phyloP scores from a whole-genome alignment of 2,329 filamentous ascomycete species.

The Curvularia sp. region DNA sequence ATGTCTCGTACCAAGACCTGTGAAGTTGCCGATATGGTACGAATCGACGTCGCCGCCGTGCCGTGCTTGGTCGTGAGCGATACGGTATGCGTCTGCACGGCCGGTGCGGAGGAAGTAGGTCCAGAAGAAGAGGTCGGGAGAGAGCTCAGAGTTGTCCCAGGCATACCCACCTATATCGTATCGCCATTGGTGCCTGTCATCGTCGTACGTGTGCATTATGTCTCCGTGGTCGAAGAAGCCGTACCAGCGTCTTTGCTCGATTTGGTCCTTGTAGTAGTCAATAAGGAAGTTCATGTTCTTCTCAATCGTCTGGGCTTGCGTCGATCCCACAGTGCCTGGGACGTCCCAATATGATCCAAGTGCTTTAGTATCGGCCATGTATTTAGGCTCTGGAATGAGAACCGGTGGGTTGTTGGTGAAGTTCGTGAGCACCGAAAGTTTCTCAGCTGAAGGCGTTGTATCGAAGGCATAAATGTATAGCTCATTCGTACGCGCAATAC shows the following conservation, averaged over 20 bases:
- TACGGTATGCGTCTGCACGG: slow-evolving; percentile 62
- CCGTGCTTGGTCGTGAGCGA: slow-evolving; percentile 65
- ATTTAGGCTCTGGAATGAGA: slow-evolving; percentile 57
- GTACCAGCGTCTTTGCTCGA: slow-evolving; percentile 67
- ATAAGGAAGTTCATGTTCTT: slow-evolving; percentile 63
- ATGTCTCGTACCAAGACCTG: slow-evolving; percentile 67
- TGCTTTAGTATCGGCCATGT: slow-evolving; percentile 61
- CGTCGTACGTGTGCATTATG: slow-evolving; percentile 68
- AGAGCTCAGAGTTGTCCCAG: slow-evolving; percentile 71
- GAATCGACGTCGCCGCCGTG: slow-evolving; percentile 69
- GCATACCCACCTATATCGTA: slow-evolving; percentile 70
- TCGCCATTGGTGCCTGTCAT: slow-evolving; percentile 65
- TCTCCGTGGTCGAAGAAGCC: slow-evolving; percentile 70
- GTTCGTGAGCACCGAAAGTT: slow-evolving; percentile 54
- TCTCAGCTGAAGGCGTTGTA: slow-evolving; percentile 59
- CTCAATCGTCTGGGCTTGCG: slow-evolving; percentile 52
- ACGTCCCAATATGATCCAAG: slow-evolving; percentile 64
- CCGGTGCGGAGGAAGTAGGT: slow-evolving; percentile 67
- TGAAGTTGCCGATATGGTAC: slow-evolving; percentile 65
- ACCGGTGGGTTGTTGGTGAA: slow-evolving; percentile 62
- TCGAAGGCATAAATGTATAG: slow-evolving; percentile 62
- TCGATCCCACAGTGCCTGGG: slow-evolving; percentile 46
- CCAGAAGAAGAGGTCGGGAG: slow-evolving; percentile 69
- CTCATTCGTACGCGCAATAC: slow-evolving; percentile 66
- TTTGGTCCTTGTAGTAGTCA: slow-evolving; percentile 62